phyloP scores from a whole-genome alignment of 352 stramenopile species.

The Blastocystis sp. region DNA sequence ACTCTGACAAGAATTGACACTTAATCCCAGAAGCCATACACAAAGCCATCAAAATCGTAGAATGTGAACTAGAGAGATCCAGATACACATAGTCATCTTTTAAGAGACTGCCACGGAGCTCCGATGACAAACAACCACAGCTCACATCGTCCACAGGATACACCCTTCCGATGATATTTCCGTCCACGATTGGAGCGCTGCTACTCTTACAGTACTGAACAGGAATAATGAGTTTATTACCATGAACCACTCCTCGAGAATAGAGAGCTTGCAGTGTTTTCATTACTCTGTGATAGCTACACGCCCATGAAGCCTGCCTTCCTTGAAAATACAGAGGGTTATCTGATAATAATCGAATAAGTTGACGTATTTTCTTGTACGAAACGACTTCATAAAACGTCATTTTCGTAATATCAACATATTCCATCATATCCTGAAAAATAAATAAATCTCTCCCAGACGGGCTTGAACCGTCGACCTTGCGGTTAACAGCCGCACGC shows the following conservation, averaged over 20 bases:
- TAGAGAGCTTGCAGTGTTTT: not conserved
- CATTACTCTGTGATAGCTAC: not conserved
- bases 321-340: not conserved
- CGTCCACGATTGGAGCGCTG: not conserved
- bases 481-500: conserved; percentile 42
- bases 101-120: not conserved
- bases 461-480: conserved; percentile 38
- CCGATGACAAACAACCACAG: not conserved
- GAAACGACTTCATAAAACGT: not conserved
- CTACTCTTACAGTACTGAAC: not conserved
- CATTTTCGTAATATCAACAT: not conserved
- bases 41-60: not conserved
- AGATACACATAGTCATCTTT: not conserved
- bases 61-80: not conserved
- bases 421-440: not conserved
- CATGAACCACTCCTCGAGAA: not conserved
- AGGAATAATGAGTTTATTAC: not conserved
- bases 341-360: not conserved
- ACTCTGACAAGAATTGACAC: not conserved
- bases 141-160: not conserved
- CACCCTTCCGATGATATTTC: not conserved
- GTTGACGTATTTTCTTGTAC: not conserved
- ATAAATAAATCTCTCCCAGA: conserved; percentile 33
- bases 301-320: not conserved
- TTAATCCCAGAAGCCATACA: not conserved